Conservation (phyloP, 2,329 filamentous ascomycete genomes). For the Colletotrichum sidae region DNA sequence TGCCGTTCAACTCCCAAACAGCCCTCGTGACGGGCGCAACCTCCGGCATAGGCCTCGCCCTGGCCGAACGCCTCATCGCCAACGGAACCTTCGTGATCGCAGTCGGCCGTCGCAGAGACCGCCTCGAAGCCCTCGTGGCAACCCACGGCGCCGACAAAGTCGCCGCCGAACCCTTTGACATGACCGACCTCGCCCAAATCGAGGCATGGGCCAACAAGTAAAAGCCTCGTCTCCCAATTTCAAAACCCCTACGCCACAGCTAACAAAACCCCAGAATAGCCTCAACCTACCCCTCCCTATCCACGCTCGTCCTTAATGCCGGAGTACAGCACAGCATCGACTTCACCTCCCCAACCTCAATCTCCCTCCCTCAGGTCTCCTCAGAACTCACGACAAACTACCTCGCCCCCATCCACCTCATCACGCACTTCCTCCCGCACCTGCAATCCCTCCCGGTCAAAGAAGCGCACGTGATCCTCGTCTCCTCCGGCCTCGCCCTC, state of each 20-base stretch:
- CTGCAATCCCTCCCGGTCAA: conserved; percentile 44
- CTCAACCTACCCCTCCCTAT: conserved; percentile 59
- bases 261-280: conserved; percentile 45
- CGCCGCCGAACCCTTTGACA: conserved; percentile 54
- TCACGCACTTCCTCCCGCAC: conserved; percentile 59
- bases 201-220: conserved; percentile 54
- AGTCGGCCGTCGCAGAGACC: conserved; percentile 65
- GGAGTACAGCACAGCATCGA: conserved; percentile 63
- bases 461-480: conserved; percentile 45
- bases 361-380: conserved; percentile 51
- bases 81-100: conserved; percentile 64
- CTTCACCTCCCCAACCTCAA: conserved; percentile 54
- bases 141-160: conserved; percentile 58
- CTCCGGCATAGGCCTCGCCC: conserved; percentile 62
- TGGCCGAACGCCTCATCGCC: conserved; percentile 55
- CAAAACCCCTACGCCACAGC: background rate
- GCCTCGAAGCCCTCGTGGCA: conserved; percentile 61
- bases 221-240: conserved; percentile 23
- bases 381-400: conserved; percentile 62
- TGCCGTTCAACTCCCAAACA: conserved; percentile 67
- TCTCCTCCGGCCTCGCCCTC: conserved; percentile 58
- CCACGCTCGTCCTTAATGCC: conserved; percentile 68
- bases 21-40: conserved; percentile 67
- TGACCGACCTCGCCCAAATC: conserved; percentile 55
- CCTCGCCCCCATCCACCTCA: conserved; percentile 56